These are phyloP conservation scores for Xylaria scruposa DNA, from an alignment of 495 filamentous ascomycete species.

Conservation along the genomic window DNA sequence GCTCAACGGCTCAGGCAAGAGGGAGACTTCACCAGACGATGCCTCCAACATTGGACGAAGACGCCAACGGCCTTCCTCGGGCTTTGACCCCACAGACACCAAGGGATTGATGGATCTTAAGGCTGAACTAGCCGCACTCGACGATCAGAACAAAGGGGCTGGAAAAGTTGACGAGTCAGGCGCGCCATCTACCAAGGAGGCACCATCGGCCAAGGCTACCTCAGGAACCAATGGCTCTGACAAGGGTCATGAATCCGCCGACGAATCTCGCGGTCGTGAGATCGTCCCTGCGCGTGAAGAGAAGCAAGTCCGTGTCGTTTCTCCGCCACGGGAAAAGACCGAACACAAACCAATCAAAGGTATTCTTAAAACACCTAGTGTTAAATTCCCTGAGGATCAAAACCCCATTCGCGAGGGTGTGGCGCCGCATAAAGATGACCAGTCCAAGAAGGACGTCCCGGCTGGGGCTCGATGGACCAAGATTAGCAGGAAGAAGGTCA, in stretches of 20 bases:
- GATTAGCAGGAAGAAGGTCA: slow-evolving; percentile 82
- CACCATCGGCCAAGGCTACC: slow-evolving; percentile 31
- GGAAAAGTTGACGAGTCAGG: slow-evolving; percentile 36
- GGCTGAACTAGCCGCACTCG: slow-evolving; percentile 50
- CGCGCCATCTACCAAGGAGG: slow-evolving; percentile 35
- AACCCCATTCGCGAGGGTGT: slow-evolving; percentile 86
- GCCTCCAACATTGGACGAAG: slow-evolving; percentile 38
- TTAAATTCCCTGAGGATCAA: slow-evolving; percentile 80
- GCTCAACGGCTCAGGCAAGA: slow-evolving; percentile 35
- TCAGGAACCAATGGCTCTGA: slow-evolving; percentile 30
- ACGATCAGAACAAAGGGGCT: slow-evolving; percentile 41
- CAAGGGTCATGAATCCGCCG: slow-evolving; percentile 39
- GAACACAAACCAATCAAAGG: slow-evolving; percentile 63
- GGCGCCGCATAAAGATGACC: slow-evolving; percentile 82
- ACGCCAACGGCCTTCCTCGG: slow-evolving; percentile 41
- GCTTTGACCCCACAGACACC: slow-evolving; percentile 60
- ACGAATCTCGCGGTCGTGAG: slow-evolving; percentile 51
- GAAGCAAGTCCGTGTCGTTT: slow-evolving; percentile 60
- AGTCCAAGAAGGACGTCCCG: slow-evolving; percentile 72
- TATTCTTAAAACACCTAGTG: slow-evolving; percentile 73
- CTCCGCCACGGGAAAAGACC: slow-evolving; percentile 58
- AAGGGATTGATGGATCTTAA: slow-evolving; percentile 54
- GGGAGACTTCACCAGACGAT: slow-evolving; percentile 33
- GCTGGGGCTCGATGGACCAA: slow-evolving; percentile 86
- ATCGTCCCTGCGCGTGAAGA: slow-evolving; percentile 31